Percentiles rank a stretch among this genome's conserved stretches.
Conservation (phyloP, 108 stramenopile species). For the Fragilaria crotonensis region DNA sequence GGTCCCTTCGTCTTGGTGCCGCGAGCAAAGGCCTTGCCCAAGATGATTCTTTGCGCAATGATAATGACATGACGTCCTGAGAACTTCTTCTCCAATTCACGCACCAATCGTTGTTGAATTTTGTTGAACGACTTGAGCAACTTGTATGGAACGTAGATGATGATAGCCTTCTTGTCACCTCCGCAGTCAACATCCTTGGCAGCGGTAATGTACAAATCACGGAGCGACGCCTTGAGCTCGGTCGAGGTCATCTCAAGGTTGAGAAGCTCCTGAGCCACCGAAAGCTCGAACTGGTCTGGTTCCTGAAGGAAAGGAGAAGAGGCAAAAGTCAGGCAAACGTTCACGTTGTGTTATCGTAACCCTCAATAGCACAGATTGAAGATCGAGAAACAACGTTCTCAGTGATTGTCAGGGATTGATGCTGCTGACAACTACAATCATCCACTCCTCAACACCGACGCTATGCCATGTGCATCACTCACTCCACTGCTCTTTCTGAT, state of each 20-base stretch:
- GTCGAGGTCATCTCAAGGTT: constrained; percentile 93
- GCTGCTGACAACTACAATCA: neutral
- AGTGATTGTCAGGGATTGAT: too few species aligned
- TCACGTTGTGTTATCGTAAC: too few species aligned
- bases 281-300: constrained; percentile 95
- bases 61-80: constrained; percentile 95
- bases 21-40: constrained; percentile 90
- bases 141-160: constrained; percentile 97
- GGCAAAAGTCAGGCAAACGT: neutral
- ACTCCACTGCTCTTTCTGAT: constrained; percentile 55
- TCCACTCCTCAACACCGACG: neutral
- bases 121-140: constrained; percentile 93
- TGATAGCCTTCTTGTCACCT: constrained; percentile 88
- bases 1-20: constrained; percentile 86
- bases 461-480: constrained; percentile 13
- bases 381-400: too few species aligned
- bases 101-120: constrained; percentile 94
- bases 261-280: constrained; percentile 95
- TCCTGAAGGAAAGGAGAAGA: constrained; percentile 28
- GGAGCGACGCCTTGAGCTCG: constrained; percentile 81
- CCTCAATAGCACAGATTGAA: too few species aligned
- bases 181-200: constrained; percentile 96
- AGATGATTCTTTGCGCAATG: constrained; percentile 96
- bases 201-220: constrained; percentile 94
- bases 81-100: constrained; percentile 99